These are phyloP conservation scores for Coniochaeta ligniaria DNA, from an alignment of 2,329 filamentous ascomycete genomes.

Conservation along the genomic window DNA sequence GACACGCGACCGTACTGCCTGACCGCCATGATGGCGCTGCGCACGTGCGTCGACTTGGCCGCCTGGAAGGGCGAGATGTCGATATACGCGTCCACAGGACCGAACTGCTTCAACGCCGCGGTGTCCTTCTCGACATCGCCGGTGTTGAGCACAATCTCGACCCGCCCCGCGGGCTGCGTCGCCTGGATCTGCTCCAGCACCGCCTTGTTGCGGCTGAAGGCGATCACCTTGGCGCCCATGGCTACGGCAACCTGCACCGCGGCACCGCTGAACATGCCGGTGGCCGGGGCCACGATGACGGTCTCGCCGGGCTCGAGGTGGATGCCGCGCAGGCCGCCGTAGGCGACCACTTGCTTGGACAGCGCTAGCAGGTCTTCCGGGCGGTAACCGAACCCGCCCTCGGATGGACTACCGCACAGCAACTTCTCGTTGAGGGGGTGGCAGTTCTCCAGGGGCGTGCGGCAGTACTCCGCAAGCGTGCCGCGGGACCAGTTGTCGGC, in stretches of 20 bases:
- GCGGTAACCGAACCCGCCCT: conserved; percentile 26
- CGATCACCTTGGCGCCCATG: conserved; percentile 42
- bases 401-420: conserved; percentile 14
- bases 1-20: conserved; percentile 25
- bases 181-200: conserved; percentile 25
- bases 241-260: conserved; percentile 35
- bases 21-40: conserved; percentile 24
- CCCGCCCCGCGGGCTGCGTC: conserved; percentile 13
- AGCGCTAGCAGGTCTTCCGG: conserved; percentile 30
- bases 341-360: conserved; percentile 28
- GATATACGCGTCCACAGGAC: conserved; percentile 31
- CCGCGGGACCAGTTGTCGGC: conserved; percentile 23
- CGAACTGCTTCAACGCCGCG: conserved; percentile 14
- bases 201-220: conserved; percentile 35
- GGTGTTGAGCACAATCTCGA: conserved; percentile 33
- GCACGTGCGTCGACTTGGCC: conserved; percentile 29
- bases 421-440: conserved; percentile 22
- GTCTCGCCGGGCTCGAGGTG: conserved; percentile 35
- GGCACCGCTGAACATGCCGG: conserved; percentile 36
- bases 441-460: conserved; percentile 27
- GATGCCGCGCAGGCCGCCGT: conserved; percentile 36
- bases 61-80: conserved; percentile 37
- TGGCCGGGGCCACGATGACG: conserved; percentile 37
- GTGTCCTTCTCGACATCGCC: conserved; percentile 31
- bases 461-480: conserved; percentile 24